A percentile compares a stretch with the other conserved stretches of the same genome.
Conservation (phyloP, 768 basidiomycete genomes). For the Tricholoma saponaceum region DNA sequence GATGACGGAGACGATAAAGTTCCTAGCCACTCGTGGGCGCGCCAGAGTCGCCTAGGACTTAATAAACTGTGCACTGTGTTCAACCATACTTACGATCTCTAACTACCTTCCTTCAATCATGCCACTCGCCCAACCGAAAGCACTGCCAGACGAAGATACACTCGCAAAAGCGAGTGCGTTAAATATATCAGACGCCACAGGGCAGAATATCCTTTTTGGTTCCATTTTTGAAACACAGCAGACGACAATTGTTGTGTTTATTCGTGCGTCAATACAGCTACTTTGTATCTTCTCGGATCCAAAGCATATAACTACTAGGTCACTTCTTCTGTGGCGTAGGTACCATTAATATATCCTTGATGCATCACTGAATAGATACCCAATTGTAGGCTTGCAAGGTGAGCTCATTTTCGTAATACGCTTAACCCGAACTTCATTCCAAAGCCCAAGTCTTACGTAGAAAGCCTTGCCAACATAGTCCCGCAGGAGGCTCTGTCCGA, state of each 20-base stretch:
- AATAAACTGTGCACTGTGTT: too few species aligned
- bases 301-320: conserved; percentile 30
- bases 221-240: conserved; percentile 44
- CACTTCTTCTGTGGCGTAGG: conserved; percentile 67
- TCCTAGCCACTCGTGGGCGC: too few species aligned
- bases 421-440: neutral
- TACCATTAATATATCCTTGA: neutral
- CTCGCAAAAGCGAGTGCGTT: conserved; percentile 34
- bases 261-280: conserved; percentile 35
- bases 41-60: too few species aligned
- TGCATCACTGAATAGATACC: neutral
- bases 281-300: neutral
- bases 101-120: too few species aligned
- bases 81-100: too few species aligned
- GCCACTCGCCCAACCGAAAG: conserved; percentile 5
- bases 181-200: conserved; percentile 39
- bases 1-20: too few species aligned
- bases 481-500: conserved; percentile 34
- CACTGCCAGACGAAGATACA: conserved; percentile 28
- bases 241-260: conserved; percentile 61
- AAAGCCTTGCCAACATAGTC: conserved; percentile 36
- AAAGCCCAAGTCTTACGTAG: conserved; percentile 41
- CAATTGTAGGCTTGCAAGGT: conserved; percentile 40
- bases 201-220: conserved; percentile 48
- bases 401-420: conserved; percentile 4